phyloP scores from a whole-genome alignment of 768 basidiomycete genomes.

The Panus rudis region DNA sequence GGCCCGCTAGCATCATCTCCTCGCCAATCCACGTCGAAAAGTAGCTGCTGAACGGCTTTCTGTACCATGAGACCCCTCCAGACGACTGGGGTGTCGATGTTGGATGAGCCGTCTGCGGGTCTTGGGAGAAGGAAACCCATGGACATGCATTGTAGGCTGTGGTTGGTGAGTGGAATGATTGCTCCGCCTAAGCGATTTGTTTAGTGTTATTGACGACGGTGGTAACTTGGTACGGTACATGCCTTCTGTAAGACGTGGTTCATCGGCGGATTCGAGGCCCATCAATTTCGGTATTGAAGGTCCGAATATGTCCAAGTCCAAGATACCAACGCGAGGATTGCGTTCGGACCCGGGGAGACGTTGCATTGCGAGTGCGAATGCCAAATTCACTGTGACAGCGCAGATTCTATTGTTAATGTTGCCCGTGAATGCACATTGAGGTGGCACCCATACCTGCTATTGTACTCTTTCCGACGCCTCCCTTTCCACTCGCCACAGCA shows the following conservation, averaged over 20 bases:
- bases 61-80: constrained; percentile 99
- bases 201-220: not conserved
- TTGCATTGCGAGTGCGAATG: constrained; percentile 58
- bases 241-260: constrained; percentile 73
- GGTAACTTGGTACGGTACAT: constrained; percentile 17
- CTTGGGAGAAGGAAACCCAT: constrained; percentile 89
- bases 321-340: constrained; percentile 65
- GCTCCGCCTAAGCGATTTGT: constrained; percentile 44
- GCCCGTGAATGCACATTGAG: not conserved
- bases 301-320: constrained; percentile 95
- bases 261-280: constrained; percentile 73
- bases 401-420: not conserved
- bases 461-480: constrained; percentile 94
- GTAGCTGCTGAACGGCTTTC: constrained; percentile 91
- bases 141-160: constrained; percentile 91
- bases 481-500: constrained; percentile 88
- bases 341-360: constrained; percentile 29
- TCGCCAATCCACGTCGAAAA: constrained; percentile 94
- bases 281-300: constrained; percentile 91
- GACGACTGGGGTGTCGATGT: constrained; percentile 74
- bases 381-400: constrained; percentile 60
- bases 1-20: constrained; percentile 19
- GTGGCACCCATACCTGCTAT: constrained; percentile 58
- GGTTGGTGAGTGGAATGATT: constrained; percentile 77
- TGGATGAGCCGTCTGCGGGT: constrained; percentile 37